Percentiles rank a stretch among this genome's conserved stretches.
Evolutionary conservation across 164 flowering plant species (phyloP).

Genomic region (Umbilicus rupestris): DNA sequence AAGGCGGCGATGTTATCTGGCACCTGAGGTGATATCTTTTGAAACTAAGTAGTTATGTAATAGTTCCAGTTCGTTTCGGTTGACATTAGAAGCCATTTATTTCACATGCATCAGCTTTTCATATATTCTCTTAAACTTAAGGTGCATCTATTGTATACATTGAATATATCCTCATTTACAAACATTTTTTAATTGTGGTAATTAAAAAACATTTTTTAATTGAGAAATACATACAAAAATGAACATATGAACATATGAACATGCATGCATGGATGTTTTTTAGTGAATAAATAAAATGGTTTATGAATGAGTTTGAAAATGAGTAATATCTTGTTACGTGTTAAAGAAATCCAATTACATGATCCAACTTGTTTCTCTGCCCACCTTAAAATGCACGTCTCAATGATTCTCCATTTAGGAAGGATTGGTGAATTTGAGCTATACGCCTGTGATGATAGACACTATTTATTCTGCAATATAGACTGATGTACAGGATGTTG

Average conservation of each 20-base stretch:
- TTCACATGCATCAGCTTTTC: background rate
- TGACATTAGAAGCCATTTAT: background rate
- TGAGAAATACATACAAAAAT: background rate
- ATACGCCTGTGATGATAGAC: no score
- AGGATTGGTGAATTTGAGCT: no score
- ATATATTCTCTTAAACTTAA: background rate
- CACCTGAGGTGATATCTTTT: conserved; percentile 68
- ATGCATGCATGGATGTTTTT: no score
- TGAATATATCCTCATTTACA: background rate
- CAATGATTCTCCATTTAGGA: no score
- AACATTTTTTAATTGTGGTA: no score
- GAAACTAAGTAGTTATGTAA: background rate
- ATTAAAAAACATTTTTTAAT: no score
- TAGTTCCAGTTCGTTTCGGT: background rate
- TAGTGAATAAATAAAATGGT: no score
- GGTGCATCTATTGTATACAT: background rate
- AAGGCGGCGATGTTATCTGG: conserved; percentile 90
- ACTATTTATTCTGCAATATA: background rate
- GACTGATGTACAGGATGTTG: background rate
- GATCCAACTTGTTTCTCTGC: no score
- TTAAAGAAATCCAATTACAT: no score
- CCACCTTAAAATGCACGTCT: no score
- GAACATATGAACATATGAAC: background rate
- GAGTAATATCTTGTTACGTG: no score
- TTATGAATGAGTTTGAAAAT: no score